Evolutionary conservation across 768 basidiomycete species (phyloP), one percentile per base, ranked within the genome.

Genomic region (Boletellus ananiceps): DNA sequence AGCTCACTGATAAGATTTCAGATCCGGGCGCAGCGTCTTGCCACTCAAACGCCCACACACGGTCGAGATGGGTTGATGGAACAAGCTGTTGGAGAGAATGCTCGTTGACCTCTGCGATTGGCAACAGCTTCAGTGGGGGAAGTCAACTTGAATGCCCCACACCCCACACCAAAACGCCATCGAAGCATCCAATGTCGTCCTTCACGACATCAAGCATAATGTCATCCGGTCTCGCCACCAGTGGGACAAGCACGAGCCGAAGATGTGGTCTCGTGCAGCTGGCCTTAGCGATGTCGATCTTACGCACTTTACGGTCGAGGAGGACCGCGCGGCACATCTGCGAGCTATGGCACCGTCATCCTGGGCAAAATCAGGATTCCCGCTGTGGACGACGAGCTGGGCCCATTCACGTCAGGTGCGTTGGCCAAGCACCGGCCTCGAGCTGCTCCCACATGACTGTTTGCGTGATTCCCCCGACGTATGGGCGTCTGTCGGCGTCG

Each of bases 331-430:
- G 82, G 78, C 58, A 84, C 75, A 4, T 52, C 66, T 33, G 82
- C 82, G 31, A 75, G 81, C 50, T 81, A 89, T 63, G 88, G 88
- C 14, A 79, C 75, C 9, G 79, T 89, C 49, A 78, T 91, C 51
- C 64, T 91, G 11, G 87, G 88, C 23, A 88, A 90, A 74, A 78
- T 89, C 63, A 78, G 77, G 57, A 74, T 89, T 39, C 84, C 85
- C 8, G 83, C 78, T 18, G 69, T 88, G 46, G 71, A 78, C 7
- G 86, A 87, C 58, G 69, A 79, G 58, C 16, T 57, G 27, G 84
- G 86, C 25, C 72, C 58, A 57, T 88, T 46, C 86, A 89, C 55
- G 78, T 88, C 61, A 78, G 85, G 86, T 86, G 57, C 57, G 74
- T 65, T 43, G 35, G 9, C 35, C 47, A 32, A 43, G 8, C 29